Evolutionary conservation across 2,329 filamentous ascomycete genomes (phyloP).

Genomic region (Raffaelea albimanens): DNA sequence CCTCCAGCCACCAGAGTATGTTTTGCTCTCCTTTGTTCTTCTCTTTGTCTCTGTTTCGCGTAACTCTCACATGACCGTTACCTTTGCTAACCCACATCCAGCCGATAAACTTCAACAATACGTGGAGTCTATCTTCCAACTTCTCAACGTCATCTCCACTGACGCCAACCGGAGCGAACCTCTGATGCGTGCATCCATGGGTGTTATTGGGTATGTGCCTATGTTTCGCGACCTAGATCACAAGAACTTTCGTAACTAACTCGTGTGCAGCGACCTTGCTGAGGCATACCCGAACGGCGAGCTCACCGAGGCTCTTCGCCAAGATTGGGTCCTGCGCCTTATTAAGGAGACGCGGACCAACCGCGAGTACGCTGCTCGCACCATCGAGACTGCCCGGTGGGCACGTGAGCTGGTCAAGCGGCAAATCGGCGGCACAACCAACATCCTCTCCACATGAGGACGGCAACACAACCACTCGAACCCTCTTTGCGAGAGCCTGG

Average conservation of each 20-base stretch:
- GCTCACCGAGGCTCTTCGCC: slow-evolving; percentile 72
- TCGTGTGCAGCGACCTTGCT: slow-evolving; percentile 64
- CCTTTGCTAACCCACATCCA: slow-evolving; percentile 29
- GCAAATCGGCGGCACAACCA: slow-evolving; percentile 52
- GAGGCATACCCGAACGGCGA: slow-evolving; percentile 90
- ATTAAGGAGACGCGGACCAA: slow-evolving; percentile 88
- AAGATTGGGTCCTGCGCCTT: slow-evolving; percentile 82
- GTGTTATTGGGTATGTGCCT: slow-evolving; percentile 76
- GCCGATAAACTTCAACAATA: slow-evolving; percentile 65
- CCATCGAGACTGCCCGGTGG: slow-evolving; percentile 92
- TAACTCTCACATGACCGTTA: not conserved
- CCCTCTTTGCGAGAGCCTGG: too few species aligned
- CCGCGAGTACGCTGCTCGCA: slow-evolving; percentile 75
- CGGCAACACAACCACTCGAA: too few species aligned
- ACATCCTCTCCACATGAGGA: slow-evolving; percentile 40
- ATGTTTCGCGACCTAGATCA: not conserved
- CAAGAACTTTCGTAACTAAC: slow-evolving; percentile 5
- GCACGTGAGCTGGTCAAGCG: slow-evolving; percentile 95
- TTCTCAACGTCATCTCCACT: slow-evolving; percentile 69
- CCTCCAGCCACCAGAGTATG: slow-evolving; percentile 67
- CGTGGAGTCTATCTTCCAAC: slow-evolving; percentile 75
- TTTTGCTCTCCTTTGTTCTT: slow-evolving; percentile 9
- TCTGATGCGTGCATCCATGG: slow-evolving; percentile 89
- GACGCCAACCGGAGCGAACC: slow-evolving; percentile 87
- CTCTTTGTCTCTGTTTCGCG: too few species aligned